Conservation (phyloP, 441 rosid species). For the Adansonia grandidieri region DNA sequence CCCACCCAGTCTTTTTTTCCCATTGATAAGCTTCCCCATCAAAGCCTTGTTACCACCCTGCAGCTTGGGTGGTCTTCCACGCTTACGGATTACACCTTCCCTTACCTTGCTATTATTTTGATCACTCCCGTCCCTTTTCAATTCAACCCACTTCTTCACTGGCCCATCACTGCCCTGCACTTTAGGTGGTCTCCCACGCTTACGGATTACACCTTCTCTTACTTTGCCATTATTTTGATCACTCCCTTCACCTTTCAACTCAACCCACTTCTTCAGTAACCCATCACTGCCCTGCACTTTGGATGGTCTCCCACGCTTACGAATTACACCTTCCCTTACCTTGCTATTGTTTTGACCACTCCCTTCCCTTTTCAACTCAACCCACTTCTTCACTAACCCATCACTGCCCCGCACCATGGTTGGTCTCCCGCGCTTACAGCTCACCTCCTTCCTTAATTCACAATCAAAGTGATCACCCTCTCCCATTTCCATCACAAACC, state of each 20-base stretch:
- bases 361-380: conserved; percentile 25
- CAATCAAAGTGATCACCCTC: conserved; percentile 28
- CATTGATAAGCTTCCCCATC: background rate
- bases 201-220: conserved; percentile 19
- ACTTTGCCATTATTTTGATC: conserved; percentile 22
- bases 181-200: conserved; percentile 42
- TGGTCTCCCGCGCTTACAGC: conserved; percentile 40
- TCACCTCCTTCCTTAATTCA: conserved; percentile 9
- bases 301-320: conserved; percentile 42
- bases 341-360: conserved; percentile 22
- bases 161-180: conserved; percentile 23
- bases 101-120: conserved; percentile 20
- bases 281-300: conserved; percentile 26
- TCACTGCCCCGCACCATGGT: conserved; percentile 24
- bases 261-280: conserved; percentile 20
- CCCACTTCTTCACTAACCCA: conserved; percentile 22
- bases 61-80: conserved; percentile 27
- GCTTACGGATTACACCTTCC: conserved; percentile 18
- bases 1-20: conserved; percentile 20
- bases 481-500: conserved; percentile 27
- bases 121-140: conserved; percentile 24
- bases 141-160: conserved; percentile 23
- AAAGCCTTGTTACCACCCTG: background rate
- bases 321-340: conserved; percentile 13
- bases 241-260: conserved; percentile 24